phyloP scores from a whole-genome alignment of 2,329 filamentous ascomycete genomes.

The Rhinocladiella mackenziei region DNA sequence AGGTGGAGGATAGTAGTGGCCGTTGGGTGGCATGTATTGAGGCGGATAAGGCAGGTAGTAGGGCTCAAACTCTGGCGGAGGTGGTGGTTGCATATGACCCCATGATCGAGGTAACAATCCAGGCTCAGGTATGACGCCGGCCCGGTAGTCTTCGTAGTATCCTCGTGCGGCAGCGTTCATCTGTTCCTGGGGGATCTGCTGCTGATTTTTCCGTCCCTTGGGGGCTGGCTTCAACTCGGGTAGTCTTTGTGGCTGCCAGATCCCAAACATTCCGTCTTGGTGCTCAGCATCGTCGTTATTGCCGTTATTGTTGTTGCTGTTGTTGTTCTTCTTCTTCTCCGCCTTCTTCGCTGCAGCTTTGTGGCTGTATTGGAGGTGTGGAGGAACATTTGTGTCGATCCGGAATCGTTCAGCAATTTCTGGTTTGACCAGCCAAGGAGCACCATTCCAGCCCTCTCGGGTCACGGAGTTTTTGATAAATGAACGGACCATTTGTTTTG shows the following conservation, averaged over 20 bases:
- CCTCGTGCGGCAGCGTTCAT: slow-evolving; percentile 45
- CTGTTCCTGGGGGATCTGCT: slow-evolving; percentile 13
- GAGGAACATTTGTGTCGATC: slow-evolving; percentile 81
- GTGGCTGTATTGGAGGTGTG: slow-evolving; percentile 74
- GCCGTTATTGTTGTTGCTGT: no score
- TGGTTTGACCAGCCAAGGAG: slow-evolving; percentile 90
- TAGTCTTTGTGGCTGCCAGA: slow-evolving; percentile 52
- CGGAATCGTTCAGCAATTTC: slow-evolving; percentile 78
- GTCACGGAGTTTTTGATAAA: slow-evolving; percentile 96
- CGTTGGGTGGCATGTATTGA: slow-evolving; percentile 31
- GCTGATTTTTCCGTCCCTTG: slow-evolving; percentile 50
- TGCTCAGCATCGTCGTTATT: slow-evolving; percentile 54
- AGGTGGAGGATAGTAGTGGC: slow-evolving; percentile 31
- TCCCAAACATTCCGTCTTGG: slow-evolving; percentile 50
- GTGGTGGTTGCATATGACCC: slow-evolving; percentile 21
- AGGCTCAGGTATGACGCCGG: slow-evolving; percentile 43
- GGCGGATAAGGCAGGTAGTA: slow-evolving; percentile 9
- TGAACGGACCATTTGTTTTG: slow-evolving; percentile 85
- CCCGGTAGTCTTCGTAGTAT: slow-evolving; percentile 52
- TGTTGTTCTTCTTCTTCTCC: slow-evolving; percentile 60
- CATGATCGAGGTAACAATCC: slow-evolving; percentile 34
- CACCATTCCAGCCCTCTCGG: slow-evolving; percentile 89
- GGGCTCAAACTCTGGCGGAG: slow-evolving; percentile 7
- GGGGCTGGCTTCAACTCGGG: slow-evolving; percentile 70
- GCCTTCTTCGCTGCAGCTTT: slow-evolving; percentile 75